Percentiles rank a stretch among this genome's conserved stretches.
phyloP scores from a whole-genome alignment of 23 red algal genomes.

The Gracilaria vermiculophylla region DNA sequence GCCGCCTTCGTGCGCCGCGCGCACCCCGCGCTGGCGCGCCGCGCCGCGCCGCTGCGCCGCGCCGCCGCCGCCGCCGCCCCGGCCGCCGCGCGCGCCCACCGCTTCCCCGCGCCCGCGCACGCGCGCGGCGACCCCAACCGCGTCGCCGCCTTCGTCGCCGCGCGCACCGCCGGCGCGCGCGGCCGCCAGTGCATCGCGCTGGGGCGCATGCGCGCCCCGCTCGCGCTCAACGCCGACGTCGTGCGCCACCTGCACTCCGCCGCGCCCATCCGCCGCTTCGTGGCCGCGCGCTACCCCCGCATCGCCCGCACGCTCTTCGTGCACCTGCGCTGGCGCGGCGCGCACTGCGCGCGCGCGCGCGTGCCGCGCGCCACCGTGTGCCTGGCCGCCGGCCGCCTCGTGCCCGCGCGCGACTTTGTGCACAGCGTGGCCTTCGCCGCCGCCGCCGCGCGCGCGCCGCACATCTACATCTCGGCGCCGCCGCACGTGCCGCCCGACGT shows the following conservation, averaged over 20 bases:
- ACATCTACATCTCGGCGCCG: constrained; percentile 31
- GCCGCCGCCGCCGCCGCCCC: neutral
- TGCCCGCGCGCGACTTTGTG: constrained; percentile 9
- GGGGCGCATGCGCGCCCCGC: constrained; percentile 16
- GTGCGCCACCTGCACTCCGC: constrained; percentile 30
- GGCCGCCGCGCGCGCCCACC: neutral
- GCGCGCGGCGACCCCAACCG: neutral
- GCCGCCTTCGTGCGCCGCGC: constrained; percentile 3
- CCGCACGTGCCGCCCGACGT: constrained; percentile 18
- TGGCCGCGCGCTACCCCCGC: neutral
- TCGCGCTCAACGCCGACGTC: constrained; percentile 28
- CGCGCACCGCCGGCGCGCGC: neutral
- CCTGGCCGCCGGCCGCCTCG: neutral
- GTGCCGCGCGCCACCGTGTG: constrained; percentile 22
- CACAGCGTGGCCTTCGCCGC: constrained; percentile 30
- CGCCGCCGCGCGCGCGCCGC: neutral
- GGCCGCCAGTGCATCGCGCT: constrained; percentile 14
- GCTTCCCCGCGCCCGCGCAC: constrained; percentile 4
- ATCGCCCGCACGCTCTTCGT: constrained; percentile 29
- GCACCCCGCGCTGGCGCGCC: constrained; percentile 16
- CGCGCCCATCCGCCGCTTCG: neutral
- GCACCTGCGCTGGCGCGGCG: constrained; percentile 31
- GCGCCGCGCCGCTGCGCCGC: neutral
- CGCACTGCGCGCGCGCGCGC: neutral
- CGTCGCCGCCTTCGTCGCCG: constrained; percentile 3